phyloP scores from a whole-genome alignment of 768 basidiomycete species.

The Russula emetica region DNA sequence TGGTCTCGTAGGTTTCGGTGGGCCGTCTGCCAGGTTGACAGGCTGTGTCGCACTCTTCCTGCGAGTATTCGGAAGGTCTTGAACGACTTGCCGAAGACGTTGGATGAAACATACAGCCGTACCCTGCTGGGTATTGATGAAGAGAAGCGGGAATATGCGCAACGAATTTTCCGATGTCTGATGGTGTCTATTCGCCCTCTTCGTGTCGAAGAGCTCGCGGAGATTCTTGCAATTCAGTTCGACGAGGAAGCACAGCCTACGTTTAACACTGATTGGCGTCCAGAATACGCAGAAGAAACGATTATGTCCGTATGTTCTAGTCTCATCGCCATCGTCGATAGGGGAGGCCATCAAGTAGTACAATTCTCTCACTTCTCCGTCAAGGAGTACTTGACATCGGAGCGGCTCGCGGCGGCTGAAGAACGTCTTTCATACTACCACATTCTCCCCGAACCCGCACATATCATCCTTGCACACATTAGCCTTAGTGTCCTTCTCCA shows the following conservation, averaged over 20 bases:
- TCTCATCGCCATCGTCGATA: background rate
- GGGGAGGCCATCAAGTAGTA: background rate
- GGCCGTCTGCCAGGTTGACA: background rate
- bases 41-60: background rate
- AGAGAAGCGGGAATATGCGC: background rate
- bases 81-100: background rate
- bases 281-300: background rate
- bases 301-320: background rate
- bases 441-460: too few species aligned
- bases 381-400: too few species aligned
- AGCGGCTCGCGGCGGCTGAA: too few species aligned
- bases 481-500: too few species aligned
- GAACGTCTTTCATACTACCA: too few species aligned
- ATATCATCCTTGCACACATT: too few species aligned
- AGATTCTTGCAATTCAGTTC: background rate
- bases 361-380: too few species aligned
- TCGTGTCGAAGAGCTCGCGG: background rate
- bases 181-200: background rate
- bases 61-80: background rate
- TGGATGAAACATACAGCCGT: background rate
- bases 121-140: background rate
- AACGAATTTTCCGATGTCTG: background rate
- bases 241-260: background rate
- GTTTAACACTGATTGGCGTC: background rate
- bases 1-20: background rate